Conservation (phyloP, 768 basidiomycete species). For the Phaeolepiota aurea region DNA sequence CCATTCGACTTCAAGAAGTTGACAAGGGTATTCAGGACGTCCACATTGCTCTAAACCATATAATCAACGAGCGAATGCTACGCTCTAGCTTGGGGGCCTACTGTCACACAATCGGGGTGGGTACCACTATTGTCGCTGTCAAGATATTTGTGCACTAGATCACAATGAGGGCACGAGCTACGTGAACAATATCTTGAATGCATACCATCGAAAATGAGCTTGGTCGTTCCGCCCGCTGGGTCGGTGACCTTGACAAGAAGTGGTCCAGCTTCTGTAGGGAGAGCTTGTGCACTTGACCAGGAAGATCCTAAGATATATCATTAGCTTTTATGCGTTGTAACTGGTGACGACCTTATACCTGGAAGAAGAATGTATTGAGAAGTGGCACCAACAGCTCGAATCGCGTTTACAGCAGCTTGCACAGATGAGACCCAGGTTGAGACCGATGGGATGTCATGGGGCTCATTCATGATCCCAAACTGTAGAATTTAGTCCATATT, state of each 20-base stretch:
- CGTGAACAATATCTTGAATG: background rate
- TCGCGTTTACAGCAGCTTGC: slow-evolving; percentile 50
- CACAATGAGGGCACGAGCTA: background rate
- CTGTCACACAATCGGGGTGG: slow-evolving; percentile 22
- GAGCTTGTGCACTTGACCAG: slow-evolving; percentile 18
- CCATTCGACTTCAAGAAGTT: slow-evolving; percentile 28
- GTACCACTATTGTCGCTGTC: slow-evolving; percentile 43
- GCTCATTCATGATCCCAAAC: slow-evolving; percentile 47
- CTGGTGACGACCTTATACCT: slow-evolving; percentile 26
- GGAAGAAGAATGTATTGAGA: slow-evolving; percentile 49
- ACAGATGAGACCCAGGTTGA: slow-evolving; percentile 36
- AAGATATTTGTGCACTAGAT: slow-evolving; percentile 48
- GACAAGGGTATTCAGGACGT: slow-evolving; percentile 32
- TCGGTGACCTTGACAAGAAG: slow-evolving; percentile 32
- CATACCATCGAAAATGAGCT: slow-evolving; percentile 41
- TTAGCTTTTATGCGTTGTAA: no score
- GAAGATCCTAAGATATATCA: slow-evolving; percentile 13
- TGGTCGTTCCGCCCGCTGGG: slow-evolving; percentile 28
- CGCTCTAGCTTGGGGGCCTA: slow-evolving; percentile 5
- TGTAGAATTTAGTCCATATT: slow-evolving; percentile 4
- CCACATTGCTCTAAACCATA: slow-evolving; percentile 29
- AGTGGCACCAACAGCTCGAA: slow-evolving; percentile 47
- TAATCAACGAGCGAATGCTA: slow-evolving; percentile 1
- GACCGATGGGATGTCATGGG: slow-evolving; percentile 42
- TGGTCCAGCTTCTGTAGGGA: slow-evolving; percentile 37